A percentile compares a stretch with the other conserved stretches of the same genome.
Conservation (phyloP, 2,329 filamentous ascomycete genomes). For the Exophiala spinifera region DNA sequence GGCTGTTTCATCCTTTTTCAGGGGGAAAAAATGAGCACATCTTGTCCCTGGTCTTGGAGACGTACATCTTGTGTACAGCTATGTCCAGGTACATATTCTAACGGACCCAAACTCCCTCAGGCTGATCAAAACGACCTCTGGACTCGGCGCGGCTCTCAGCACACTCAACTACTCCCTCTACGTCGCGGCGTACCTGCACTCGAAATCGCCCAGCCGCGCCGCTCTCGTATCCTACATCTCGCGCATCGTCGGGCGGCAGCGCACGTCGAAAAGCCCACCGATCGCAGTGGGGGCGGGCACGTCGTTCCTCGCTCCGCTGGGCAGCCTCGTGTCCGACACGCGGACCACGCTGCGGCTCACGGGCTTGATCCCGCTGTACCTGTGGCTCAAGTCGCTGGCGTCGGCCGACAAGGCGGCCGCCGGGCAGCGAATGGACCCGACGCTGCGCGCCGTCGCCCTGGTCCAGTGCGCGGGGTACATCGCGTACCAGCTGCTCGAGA, state of each 20-base stretch:
- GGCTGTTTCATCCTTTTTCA: no score
- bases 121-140: conserved; percentile 64
- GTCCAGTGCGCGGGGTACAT: conserved; percentile 66
- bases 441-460: conserved; percentile 57
- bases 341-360: conserved; percentile 57
- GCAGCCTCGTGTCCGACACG: conserved; percentile 52
- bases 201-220: conserved; percentile 42
- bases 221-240: conserved; percentile 23
- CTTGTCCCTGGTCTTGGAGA: no score
- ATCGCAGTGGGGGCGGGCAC: conserved; percentile 50
- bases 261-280: conserved; percentile 22
- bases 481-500: conserved; percentile 77
- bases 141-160: conserved; percentile 68
- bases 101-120: conserved; percentile 36
- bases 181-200: conserved; percentile 57
- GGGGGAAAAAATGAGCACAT: no score
- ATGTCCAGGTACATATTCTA: neutral
- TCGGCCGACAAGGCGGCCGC: conserved; percentile 32
- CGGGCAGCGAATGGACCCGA: conserved; percentile 39
- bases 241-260: conserved; percentile 22
- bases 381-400: conserved; percentile 64
- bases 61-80: no score
- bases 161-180: conserved; percentile 67
- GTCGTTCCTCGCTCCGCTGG: conserved; percentile 43
- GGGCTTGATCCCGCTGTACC: conserved; percentile 71